Evolutionary conservation across 2,329 filamentous ascomycete genomes (phyloP), one percentile per base, ranked within the genome.

Genomic region (Penicillium sp.): DNA sequence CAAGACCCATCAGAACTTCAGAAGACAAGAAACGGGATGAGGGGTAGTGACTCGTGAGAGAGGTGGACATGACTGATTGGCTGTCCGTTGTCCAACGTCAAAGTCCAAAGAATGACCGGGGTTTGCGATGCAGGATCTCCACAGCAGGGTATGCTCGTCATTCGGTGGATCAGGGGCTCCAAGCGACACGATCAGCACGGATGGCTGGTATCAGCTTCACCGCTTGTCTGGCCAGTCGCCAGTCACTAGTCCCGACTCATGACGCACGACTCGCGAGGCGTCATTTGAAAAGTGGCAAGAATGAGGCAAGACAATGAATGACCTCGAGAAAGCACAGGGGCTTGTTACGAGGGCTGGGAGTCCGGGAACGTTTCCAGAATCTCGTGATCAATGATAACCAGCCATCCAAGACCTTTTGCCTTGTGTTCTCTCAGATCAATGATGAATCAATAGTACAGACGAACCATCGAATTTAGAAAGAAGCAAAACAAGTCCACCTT

Each of bases 91-190:
- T 61, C 55, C 54, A 57, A 59, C n/a, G 16, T 18, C 33, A 16
- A 41, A 27, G 16, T 18, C 24, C 18, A 33, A 18, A 56, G 50
- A 39, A 43, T 52, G 58, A 62, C 56, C 56, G 63, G 64, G 64
- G 60, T 62, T 61, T 35, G 56, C 14, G n/a, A 44, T 60, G 40
- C 56, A 61, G 52, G 58, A 67, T 61, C 64, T 64, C 64, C 59
- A 62, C 59, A 59, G 24, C 50, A 54, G 58, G 54, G 59, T 58
- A 68, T 66, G 63, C 64, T 67, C 63, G 66, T 68, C 65, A 68
- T 66, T 67, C 43, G 61, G 64, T 66, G 66, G 66, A 66, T 66
- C 63, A 64, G 63, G 61, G 64, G 64, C 63, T 68, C 57, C 59
- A 60, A 62, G 54, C 58, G 64, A 66, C 51, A 53, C 59, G 58